Percentiles rank a stretch among this genome's conserved stretches.
phyloP scores from a whole-genome alignment of 345 rosid species.

The Brassica nigra region DNA sequence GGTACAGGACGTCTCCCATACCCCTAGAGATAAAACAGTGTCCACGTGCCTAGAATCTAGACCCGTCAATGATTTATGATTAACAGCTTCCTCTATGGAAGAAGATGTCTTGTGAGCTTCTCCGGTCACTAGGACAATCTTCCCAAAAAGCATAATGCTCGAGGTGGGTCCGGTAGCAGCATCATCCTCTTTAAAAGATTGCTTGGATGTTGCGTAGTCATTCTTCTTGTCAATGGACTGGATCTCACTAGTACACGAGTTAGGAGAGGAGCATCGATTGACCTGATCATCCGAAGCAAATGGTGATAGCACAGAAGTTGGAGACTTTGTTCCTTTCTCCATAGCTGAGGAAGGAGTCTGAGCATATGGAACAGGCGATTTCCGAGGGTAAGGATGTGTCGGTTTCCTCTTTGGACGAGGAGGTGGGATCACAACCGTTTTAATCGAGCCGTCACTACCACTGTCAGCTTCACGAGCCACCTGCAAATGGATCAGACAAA shows the following conservation, averaged over 20 bases:
- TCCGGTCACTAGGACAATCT: constrained; percentile 50
- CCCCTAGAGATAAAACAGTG: constrained; percentile 48
- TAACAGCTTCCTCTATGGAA: constrained; percentile 1
- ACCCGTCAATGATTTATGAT: constrained; percentile 10
- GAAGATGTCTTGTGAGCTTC: constrained; percentile 31
- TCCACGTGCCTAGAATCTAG: constrained; percentile 36
- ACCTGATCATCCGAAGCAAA: constrained; percentile 52
- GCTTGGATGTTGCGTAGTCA: constrained; percentile 41
- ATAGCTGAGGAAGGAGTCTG: constrained; percentile 45
- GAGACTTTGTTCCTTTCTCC: constrained; percentile 58
- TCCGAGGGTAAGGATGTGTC: constrained; percentile 84
- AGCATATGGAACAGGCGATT: constrained; percentile 40
- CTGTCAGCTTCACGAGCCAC: constrained; percentile 55
- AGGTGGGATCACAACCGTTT: constrained; percentile 77
- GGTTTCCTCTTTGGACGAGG: constrained; percentile 94
- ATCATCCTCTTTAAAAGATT: constrained; percentile 32
- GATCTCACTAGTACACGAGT: constrained; percentile 56
- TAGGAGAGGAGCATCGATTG: constrained; percentile 58
- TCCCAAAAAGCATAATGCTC: constrained; percentile 74
- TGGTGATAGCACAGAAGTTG: constrained; percentile 61
- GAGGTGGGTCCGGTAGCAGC: constrained; percentile 14
- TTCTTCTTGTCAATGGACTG: constrained; percentile 38
- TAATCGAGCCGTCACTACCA: constrained; percentile 32
- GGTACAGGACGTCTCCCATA: constrained; percentile 46
- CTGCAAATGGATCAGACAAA: constrained; percentile 43